A percentile compares a stretch with the other conserved stretches of the same genome.
Conservation (phyloP, 805 yeast species). For the Yamadazyma tumulicola region DNA sequence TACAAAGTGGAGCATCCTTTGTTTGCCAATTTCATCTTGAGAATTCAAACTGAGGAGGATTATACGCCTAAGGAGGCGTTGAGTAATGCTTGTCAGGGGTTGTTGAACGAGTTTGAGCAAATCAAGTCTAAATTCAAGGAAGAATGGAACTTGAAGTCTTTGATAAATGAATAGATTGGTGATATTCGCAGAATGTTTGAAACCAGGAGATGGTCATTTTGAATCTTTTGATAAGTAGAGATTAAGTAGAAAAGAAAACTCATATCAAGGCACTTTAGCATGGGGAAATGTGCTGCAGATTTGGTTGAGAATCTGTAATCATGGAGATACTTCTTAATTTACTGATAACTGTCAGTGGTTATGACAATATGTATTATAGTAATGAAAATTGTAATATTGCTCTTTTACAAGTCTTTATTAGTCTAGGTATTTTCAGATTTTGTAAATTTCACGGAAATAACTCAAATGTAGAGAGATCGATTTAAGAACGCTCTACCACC, state of each 20-base stretch:
- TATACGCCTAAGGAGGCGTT: slow-evolving; percentile 89
- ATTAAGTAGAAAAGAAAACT: not conserved
- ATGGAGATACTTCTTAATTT: too few species aligned
- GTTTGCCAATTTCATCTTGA: slow-evolving; percentile 89
- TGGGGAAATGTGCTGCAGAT: too few species aligned
- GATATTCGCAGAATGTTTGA: too few species aligned
- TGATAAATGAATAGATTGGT: slow-evolving; percentile 39
- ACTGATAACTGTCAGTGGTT: not conserved
- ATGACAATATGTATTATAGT: not conserved
- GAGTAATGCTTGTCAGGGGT: slow-evolving; percentile 80
- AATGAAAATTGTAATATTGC: not conserved
- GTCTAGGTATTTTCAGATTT: not conserved
- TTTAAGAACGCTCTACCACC: too few species aligned
- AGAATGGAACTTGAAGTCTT: slow-evolving; percentile 89
- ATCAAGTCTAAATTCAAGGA: slow-evolving; percentile 76
- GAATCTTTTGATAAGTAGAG: not conserved
- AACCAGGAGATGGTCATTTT: too few species aligned
- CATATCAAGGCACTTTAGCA: too few species aligned
- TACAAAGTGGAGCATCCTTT: slow-evolving; percentile 97
- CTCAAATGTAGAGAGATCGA: too few species aligned
- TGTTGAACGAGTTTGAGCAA: slow-evolving; percentile 74
- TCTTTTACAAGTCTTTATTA: not conserved
- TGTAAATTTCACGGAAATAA: slow-evolving; percentile 1
- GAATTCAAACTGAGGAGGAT: slow-evolving; percentile 95
- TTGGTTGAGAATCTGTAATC: too few species aligned